Evolutionary conservation across 2,329 filamentous ascomycete genomes (phyloP), one percentile per base, ranked within the genome.

Genomic region (Alternaria triticimaculans): DNA sequence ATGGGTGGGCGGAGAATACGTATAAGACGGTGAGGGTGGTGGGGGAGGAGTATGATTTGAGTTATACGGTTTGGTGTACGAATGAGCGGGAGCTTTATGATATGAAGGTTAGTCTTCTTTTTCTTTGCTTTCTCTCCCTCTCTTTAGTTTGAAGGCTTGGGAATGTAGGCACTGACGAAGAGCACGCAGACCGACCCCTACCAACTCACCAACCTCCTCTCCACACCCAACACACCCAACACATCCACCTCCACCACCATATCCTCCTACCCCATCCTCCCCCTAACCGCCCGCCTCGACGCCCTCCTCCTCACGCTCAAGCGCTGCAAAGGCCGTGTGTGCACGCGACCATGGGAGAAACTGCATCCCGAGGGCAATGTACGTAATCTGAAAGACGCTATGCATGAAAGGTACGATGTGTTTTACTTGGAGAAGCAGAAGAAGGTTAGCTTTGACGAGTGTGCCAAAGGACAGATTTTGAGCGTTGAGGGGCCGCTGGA

Each of bases 41-140:
- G 5, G 80, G 84, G 1, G 76, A 83, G 2, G 79, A 80, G 7
- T 91, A 91, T 69, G 87, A 86, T 69, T 73, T 92, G 4, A 87
- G 88, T 64, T 92, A 92, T 69, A 85, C 88, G 0, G 87, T 91
- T 0, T 92, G 89, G 89, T 92, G 90, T 70, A 90, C 81, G 7
- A 88, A 89, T 57, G 89, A 91, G 69, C 86, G 87, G 58, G 89
- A 92, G 75, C 82, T 91, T 5, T 92, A 91, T 72, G 85, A 92
- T 65, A 75, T 90, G 49, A 85, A 82, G 70, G 87, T 86, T 74
- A 64, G 80, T 71, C 15, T 21, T 30, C 18, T 48, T 14, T 12
- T 41, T 18, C 7, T 60, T 57, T 49, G 12, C 12, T 23, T 10
- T 21, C 23, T 12, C 44, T 8, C 15, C 15, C 14, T n/a, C 8